A percentile compares a stretch with the other conserved stretches of the same genome.
Conservation (phyloP, 495 filamentous ascomycete species). For the Aspergillus ostianus region DNA sequence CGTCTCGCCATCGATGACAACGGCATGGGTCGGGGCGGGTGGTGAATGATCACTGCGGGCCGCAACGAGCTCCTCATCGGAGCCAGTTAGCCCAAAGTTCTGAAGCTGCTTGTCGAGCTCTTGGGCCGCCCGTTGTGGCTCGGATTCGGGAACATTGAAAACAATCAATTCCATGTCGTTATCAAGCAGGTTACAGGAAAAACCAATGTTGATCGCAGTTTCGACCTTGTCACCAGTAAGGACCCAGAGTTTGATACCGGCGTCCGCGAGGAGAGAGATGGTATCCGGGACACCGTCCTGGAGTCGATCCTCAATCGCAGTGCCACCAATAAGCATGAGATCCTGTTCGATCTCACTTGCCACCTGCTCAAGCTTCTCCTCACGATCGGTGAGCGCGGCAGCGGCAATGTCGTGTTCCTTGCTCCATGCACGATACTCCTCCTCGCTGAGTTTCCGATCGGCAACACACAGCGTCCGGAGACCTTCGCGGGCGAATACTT, state of each 20-base stretch:
- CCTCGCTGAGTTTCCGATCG: conserved; percentile 75
- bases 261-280: conserved; percentile 86
- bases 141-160: conserved; percentile 78
- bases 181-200: conserved; percentile 95
- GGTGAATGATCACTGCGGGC: conserved; percentile 81
- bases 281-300: conserved; percentile 98
- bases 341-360: conserved; percentile 89
- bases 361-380: conserved; percentile 90
- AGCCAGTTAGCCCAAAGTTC: conserved; percentile 77
- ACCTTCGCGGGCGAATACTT: conserved; percentile 95
- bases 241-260: conserved; percentile 99
- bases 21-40: conserved; percentile 85
- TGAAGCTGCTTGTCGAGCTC: conserved; percentile 72
- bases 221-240: conserved; percentile 98
- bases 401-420: conserved; percentile 86
- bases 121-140: conserved; percentile 58
- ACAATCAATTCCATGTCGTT: conserved; percentile 98
- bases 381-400: conserved; percentile 77
- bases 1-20: conserved; percentile 95
- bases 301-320: conserved; percentile 95
- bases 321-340: conserved; percentile 86
- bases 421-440: conserved; percentile 85
- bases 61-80: conserved; percentile 77
- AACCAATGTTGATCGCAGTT: conserved; percentile 99
- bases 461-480: conserved; percentile 94